Evolutionary conservation across 176 grass and related monocot species (phyloP).

Genomic region (Lolium multiflorum): DNA sequence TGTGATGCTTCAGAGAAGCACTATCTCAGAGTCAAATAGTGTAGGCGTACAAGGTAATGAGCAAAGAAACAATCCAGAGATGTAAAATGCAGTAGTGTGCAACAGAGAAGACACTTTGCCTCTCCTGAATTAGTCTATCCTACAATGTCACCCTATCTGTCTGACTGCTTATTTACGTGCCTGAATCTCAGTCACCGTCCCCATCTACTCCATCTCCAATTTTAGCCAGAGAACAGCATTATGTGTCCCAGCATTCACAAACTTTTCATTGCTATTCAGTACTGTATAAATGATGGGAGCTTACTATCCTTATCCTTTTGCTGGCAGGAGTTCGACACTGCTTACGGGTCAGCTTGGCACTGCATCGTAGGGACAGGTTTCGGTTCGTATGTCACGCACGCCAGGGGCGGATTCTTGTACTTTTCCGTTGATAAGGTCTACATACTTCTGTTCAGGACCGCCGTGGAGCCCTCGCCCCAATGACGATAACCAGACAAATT

Average conservation of each 20-base stretch:
- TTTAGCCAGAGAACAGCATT: background rate
- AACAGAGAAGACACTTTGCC: background rate
- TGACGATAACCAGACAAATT: constrained; percentile 43
- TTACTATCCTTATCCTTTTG: constrained; percentile 26
- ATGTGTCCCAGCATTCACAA: background rate
- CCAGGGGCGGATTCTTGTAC: constrained; percentile 91
- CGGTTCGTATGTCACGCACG: constrained; percentile 95
- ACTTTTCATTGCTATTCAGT: background rate
- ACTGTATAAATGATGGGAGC: constrained; percentile 27
- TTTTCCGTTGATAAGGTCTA: constrained; percentile 97
- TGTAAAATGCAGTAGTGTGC: background rate
- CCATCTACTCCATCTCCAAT: background rate
- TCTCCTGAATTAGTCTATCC: background rate
- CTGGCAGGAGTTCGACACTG: constrained; percentile 87
- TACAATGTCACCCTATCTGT: background rate
- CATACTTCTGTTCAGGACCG: constrained; percentile 88
- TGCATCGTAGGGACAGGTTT: constrained; percentile 98
- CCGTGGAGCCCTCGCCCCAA: constrained; percentile 64
- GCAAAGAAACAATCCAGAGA: background rate
- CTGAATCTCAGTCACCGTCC: background rate
- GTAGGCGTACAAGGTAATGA: background rate
- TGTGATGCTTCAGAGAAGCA: too few species aligned
- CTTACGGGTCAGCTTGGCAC: constrained; percentile 95
- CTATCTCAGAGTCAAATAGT: too few species aligned
- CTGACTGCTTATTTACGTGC: background rate